Evolutionary conservation across 441 rosid species (phyloP), one percentile per base, ranked within the genome.

Genomic region (Gossypium gossypioides): DNA sequence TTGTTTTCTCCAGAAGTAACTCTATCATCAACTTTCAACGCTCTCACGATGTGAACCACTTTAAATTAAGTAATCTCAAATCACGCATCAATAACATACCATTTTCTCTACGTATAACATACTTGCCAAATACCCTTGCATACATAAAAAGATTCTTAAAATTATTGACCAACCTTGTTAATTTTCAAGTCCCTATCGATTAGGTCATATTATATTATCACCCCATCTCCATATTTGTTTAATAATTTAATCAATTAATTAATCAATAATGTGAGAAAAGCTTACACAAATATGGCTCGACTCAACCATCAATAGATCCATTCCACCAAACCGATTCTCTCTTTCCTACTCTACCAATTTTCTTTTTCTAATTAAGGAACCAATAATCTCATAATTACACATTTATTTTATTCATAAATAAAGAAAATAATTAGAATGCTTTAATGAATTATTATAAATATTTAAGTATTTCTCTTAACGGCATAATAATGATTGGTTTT

Each of bases 341-440:
- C 52, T 42, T 71, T 42, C 80, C 0, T 67, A 78, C 80, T 73
- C 84, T 12, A 70, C 68, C 3, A 19, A 19, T 0, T 24, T 7
- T 0, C 1, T 2, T 60, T 51, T 16, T 51, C 56, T 51, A 51
- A 51, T 15, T 16, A 51, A 51, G 5, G 2, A 6, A 5, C 56
- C 56, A 51, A 51, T 16, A 51, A 6, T 51, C 56, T 6, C 22
- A 0, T 51, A 3, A 3, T 46, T 46, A 46, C 19, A n/a, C 0
- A 3, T 50, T 12, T 46, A 46, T 3, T 50, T 50, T n/a, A 50
- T 50, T 50, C 6, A 10, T 46, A 46, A 46, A 46, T 13, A 46
- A 3, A 10, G 51, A 13, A 12, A 10, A 46, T 3, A 46, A 4
- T 27, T 27, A 27, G 32, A 27, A 27, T 27, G 6, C 6, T 27